Evolutionary conservation across 1,284 basidiomycete species (phyloP).

Genomic region (Puccinia triticina): DNA sequence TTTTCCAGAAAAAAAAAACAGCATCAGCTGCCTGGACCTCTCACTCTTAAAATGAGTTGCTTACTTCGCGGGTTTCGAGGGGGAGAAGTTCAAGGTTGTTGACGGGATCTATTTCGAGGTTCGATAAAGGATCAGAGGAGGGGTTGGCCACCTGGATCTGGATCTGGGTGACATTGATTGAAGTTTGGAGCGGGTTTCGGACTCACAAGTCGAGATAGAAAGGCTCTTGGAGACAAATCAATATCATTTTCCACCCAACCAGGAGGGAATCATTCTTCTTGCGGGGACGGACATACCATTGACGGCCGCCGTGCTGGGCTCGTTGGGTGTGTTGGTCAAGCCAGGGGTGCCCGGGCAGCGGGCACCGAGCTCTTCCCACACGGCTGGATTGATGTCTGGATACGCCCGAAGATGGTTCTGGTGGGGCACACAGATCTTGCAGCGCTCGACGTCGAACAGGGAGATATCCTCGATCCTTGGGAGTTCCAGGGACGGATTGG

Average conservation of each 20-base stretch:
- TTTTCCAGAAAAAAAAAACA: not conserved
- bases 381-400: not conserved
- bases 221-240: constrained; percentile 59
- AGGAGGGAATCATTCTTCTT: no score
- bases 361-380: constrained; percentile 2
- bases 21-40: no score
- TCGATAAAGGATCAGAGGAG: not conserved
- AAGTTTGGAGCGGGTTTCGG: constrained; percentile 59
- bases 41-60: not conserved
- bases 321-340: not conserved
- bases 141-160: not conserved
- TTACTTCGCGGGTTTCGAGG: constrained; percentile 30
- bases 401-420: constrained; percentile 18
- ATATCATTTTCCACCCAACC: no score
- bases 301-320: constrained; percentile 5
- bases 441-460: constrained; percentile 19
- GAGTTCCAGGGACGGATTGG: constrained; percentile 10
- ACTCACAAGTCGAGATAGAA: constrained; percentile 67
- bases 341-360: not conserved
- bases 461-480: constrained; percentile 6
- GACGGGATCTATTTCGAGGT: constrained; percentile 2
- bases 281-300: constrained; percentile 2
- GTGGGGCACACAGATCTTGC: constrained; percentile 29
- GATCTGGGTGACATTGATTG: constrained; percentile 36
- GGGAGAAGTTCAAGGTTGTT: constrained; percentile 22